Base-by-base conservation (phyloP, 768 basidiomycete genomes). In the Lactarius hengduanensis region DNA sequence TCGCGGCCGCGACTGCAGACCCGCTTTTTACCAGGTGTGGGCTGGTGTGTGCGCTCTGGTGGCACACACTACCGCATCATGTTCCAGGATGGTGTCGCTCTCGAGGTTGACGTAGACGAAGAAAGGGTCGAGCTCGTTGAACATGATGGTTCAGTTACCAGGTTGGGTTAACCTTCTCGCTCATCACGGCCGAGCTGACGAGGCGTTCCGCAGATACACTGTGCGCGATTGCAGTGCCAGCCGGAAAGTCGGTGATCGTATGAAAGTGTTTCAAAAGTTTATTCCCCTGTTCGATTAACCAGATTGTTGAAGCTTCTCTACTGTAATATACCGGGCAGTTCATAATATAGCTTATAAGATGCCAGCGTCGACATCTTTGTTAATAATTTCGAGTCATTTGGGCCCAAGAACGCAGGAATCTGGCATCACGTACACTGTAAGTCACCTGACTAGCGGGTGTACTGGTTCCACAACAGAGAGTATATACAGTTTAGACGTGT, bases 21-120 rank as follows among this genome's bases (percentile, higher is more conserved):
- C 4, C 77, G 80, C 32, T 81, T 76, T 64, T 77, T 80, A 53
- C 76, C 78, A 2, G 75, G 75, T 10, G 71, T 78, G 6, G 80
- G 80, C 9, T 81, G 80, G 80, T 81, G 80, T 63, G 76, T 81
- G 62, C 75, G 80, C 57, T 76, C 79, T 53, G 70, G 71, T 36
- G 79, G 76, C 1, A 78, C 79, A 9, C 71, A 77, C 32, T 81
- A 80, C 63, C 77, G 75, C 65, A 75, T 81, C 16, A 80, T 81
- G 80, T 81, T 81, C 64, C 59, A 78, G 22, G 80, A 81, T 70
- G 80, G 80, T 1, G 71, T 73, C 36, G 69, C 74, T 32, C 71
- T 81, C 59, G 79, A 80, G 53, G 74, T 81, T 58, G 79, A 81
- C 60, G 77, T 79, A 4, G 80, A 81, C 58, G 79, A 81, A 66